Evolutionary conservation across 2,329 filamentous ascomycete genomes (phyloP), one percentile per base, ranked within the genome.

Genomic region (Didymella exigua): DNA sequence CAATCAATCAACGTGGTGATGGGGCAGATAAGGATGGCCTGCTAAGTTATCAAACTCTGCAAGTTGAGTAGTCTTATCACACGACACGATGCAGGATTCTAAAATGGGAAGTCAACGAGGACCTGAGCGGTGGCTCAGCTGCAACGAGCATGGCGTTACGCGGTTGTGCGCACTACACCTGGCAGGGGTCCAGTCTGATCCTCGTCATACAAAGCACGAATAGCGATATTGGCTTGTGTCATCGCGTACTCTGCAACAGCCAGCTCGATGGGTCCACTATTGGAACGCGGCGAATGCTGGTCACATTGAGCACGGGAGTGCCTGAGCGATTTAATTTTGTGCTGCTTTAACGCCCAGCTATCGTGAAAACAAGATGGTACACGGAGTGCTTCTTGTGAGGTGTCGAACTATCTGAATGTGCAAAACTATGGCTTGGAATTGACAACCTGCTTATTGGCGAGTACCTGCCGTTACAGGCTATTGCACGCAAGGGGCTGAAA

Each of bases 161-260:
- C 36, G 58, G 46, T 55, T 51, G 46, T 55, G 56, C 63, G 57
- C 61, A 59, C 60, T 62, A 54, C 61, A 53, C 29, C 41, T 45
- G 41, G 50, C 65, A 61, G 61, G 67, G 67, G 54, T 65, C 56
- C 49, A 31, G 41, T 43, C 54, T 59, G 52, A 62, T 60, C 59
- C 55, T 71, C 62, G 69, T 71, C 66, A 70, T 72, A 45, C 56
- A 52, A 47, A 57, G 49, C 60, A 59, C 56, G 36, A 53, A 70
- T 66, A 62, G 58, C 62, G 57, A 67, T 62, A 63, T 65, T 66
- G 60, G 51, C 52, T 65, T 65, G 61, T 69, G 66, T 65, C 65
- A 69, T 65, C 43, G 59, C 60, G 62, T 55, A 51, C 50, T 27
- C 19, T 58, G 51, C 36, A 61, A 52, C 43, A 50, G 48, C 56